Evolutionary conservation across 768 basidiomycete genomes (phyloP).

Genomic region (Hydnum rufescens): DNA sequence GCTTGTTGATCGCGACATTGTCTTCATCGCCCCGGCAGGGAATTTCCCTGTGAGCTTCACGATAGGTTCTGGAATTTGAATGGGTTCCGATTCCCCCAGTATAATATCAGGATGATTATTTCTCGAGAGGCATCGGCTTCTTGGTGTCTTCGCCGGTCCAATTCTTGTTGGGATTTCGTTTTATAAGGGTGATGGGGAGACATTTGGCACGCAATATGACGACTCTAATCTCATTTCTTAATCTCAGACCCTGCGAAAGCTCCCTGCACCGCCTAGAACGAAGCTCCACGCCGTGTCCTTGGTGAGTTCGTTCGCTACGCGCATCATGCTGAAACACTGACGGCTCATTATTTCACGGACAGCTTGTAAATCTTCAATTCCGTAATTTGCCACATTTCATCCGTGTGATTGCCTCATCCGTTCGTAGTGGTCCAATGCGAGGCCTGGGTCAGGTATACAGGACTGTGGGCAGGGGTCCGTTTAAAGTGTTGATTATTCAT

Average conservation of each 20-base stretch:
- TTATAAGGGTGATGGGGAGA: too few species aligned
- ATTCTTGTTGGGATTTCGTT: too few species aligned
- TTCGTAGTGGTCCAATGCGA: neutral
- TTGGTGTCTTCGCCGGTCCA: too few species aligned
- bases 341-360: too few species aligned
- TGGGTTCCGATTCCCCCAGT: neutral
- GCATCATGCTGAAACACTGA: neutral
- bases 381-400: neutral
- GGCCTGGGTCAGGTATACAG: neutral
- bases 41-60: slow-evolving; percentile 25
- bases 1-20: slow-evolving; percentile 42
- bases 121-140: neutral
- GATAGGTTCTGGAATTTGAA: neutral
- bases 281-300: neutral
- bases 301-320: neutral
- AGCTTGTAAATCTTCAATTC: neutral
- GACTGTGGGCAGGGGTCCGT: neutral
- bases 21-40: slow-evolving; percentile 49
- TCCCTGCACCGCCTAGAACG: neutral
- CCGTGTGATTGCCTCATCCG: neutral
- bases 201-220: neutral
- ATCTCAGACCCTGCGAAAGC: neutral
- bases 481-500: slow-evolving; percentile 7
- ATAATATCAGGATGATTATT: neutral
- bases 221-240: neutral